Base-by-base conservation (phyloP, 1,284 basidiomycete genomes). In the Ustilago hordei region DNA sequence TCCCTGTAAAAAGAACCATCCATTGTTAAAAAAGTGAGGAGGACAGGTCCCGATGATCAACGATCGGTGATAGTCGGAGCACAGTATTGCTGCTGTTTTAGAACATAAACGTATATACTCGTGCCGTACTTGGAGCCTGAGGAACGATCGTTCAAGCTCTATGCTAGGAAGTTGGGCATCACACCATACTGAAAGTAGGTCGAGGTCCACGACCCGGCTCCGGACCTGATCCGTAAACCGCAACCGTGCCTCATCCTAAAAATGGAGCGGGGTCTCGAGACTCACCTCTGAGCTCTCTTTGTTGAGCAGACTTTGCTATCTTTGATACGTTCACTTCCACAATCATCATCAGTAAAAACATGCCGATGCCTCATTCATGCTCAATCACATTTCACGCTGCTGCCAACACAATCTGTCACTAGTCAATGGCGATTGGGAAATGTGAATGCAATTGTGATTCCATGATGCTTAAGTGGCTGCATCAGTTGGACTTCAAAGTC, bases 401-500 rank as follows among this genome's bases (percentile, higher is more conserved):
- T 45, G 43, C 19, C n/a, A 45, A 45, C 15, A 45, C 43, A 45
- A 43, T 6, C 15, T 43, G 13, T 17, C 13, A 15, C n/a, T 43
- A 17, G 36, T 28, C 23, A 28, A 38, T 13, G 36, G 36, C 2
- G 36, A 38, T 28, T 28, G 23, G 23, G 23, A 28, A 28, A 3
- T 38, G 13, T 41, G 39, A 41, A 41, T 15, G 9, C 23, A 13
- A 15, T n/a, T n/a, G 8, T 45, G 43, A 45, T 45, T 45, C n/a
- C 43, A 45, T 19, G n/a, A 28, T 28, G 23, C 23, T 28, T 28
- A 28, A 28, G 23, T 28, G 23, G 23, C 23, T 28, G 23, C 23
- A 28, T 28, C 23, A 85, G 55, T 85, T 84, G 19, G 75, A 79
- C 71, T 86, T 86, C 65, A 86, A 78, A 54, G 79, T 86, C 39